These are phyloP conservation scores for Aspergillus quadrilineatus DNA, from an alignment of 2,329 filamentous ascomycete genomes.

Conservation along the genomic window DNA sequence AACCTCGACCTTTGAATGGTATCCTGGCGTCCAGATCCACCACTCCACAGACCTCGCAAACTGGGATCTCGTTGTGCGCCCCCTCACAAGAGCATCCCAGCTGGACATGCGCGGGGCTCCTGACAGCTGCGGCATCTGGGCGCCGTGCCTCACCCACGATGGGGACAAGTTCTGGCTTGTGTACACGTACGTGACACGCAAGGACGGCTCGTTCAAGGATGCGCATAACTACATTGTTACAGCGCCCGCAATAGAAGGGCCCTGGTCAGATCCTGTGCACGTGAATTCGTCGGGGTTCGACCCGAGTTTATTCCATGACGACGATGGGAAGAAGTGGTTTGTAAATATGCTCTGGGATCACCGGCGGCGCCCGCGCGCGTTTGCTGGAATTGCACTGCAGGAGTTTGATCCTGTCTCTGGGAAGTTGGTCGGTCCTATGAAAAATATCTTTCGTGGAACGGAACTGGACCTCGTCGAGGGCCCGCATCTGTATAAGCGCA, in stretches of 20 bases:
- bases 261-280: slow-evolving; percentile 52
- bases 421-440: slow-evolving; percentile 6
- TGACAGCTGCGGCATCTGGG: slow-evolving; percentile 40
- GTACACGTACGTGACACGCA: slow-evolving; percentile 55
- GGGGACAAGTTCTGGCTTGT: slow-evolving; percentile 47
- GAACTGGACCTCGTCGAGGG: slow-evolving; percentile 21
- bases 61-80: slow-evolving; percentile 33
- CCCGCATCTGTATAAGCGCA: slow-evolving; percentile 28
- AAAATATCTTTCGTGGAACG: slow-evolving; percentile 8
- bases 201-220: slow-evolving; percentile 61
- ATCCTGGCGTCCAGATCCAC: slow-evolving; percentile 60
- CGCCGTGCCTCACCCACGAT: slow-evolving; percentile 47
- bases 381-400: slow-evolving; percentile 6
- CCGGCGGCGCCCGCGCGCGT: slow-evolving; percentile 1
- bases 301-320: slow-evolving; percentile 43
- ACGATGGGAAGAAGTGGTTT: slow-evolving; percentile 20
- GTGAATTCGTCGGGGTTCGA: slow-evolving; percentile 56
- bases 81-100: slow-evolving; percentile 25
- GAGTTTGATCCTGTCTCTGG: neutral
- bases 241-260: slow-evolving; percentile 35
- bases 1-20: slow-evolving; percentile 61
- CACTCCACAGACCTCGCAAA: slow-evolving; percentile 48
- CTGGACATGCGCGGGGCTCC: slow-evolving; percentile 25
- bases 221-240: slow-evolving; percentile 59
- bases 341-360: slow-evolving; percentile 13